Base-by-base conservation (phyloP, 495 filamentous ascomycete species). In the Xylaria curta region DNA sequence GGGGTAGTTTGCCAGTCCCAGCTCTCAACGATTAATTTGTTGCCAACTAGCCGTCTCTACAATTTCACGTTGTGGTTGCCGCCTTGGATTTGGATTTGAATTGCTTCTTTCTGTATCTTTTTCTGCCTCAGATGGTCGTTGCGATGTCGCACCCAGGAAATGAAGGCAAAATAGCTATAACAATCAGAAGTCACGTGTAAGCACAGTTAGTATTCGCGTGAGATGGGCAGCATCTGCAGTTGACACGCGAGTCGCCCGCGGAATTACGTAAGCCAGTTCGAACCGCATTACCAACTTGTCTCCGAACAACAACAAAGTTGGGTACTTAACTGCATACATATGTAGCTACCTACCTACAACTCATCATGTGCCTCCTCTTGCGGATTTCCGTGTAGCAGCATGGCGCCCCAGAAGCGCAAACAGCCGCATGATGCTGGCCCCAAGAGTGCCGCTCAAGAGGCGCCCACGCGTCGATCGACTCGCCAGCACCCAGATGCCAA, bases 371-470 rank as follows among this genome's bases (percentile, higher is more conserved):
- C 68, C 60, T 46, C 46, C 42, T 38, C 33, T 19, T 10, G 15
- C 66, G 12, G 7, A 42, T 24, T 31, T 0, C 46, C 19, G 2
- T 28, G 5, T 21, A 42, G 13, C 56, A 70, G 3, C 36, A 85
- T 84, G 83, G 76, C 80, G 28, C 77, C 80, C 19, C 74, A 78
- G 46, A 86, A 85, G 72, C 79, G 83, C 62, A 85, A 85, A 75
- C 81, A 75, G 6, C 76, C 76, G 4, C 72, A 77, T 59, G 77
- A 80, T 66, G 54, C 56, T 31, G 72, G 49, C 33, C 26, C 47
- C 42, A 72, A 73, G 38, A 67, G 13, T 9, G 10, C 72, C 33
- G 31, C 67, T 17, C 66, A 77, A 5, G 69, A 70, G 42, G 65
- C 73, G 6, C 58, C 72, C 17, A 71, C 79, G 68, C 83, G 81